Evolutionary conservation across 1,284 basidiomycete genomes (phyloP), one percentile per base, ranked within the genome.

Genomic region (Phellinidium pouzarii): DNA sequence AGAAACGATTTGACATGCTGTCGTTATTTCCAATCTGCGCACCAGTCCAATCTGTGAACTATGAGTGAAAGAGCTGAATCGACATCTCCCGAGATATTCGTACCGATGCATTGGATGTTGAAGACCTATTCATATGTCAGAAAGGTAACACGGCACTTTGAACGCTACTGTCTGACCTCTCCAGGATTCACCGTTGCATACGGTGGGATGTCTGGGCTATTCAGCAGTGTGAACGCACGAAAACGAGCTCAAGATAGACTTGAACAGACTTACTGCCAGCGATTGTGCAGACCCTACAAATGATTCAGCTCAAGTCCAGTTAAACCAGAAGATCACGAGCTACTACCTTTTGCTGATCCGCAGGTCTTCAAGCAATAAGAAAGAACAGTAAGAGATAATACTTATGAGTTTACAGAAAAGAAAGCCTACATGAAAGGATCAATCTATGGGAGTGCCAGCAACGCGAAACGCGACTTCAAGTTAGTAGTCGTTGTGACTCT

Each of bases 21-120:
- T 88, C 84, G 58, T 87, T 86, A 64, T 87, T 88, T 42, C 80
- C 79, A 45, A 88, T 84, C 62, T 87, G 85, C 1, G 79, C 81
- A 25, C 84, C 84, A 14, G 85, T 87, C 80, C 83, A 88, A 60
- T 88, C 84, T 80, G 36, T 36, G 7, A 3, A 7, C 14, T 20
- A 19, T 37, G 17, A 23, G 11, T 41, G 9, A 26, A 23, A 25
- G 27, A 14, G 22, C 11, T 26, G n/a, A 19, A 44, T 25, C 4
- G 29, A 48, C 46, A 48, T 37, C 37, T 36, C 14, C 3, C 9
- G 2, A 12, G 20, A 14, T 14, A 60, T 78, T 44, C 50, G 19
- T 60, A 80, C 82, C 82, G 27, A 87, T 74, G 58, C 83, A 87
- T 67, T 88, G 78, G 27, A 89, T 66, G 58, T 87, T 87, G 74